Percentiles rank a stretch among this genome's conserved stretches.
Conservation (phyloP, 768 basidiomycete species). For the Mycena galericulata region DNA sequence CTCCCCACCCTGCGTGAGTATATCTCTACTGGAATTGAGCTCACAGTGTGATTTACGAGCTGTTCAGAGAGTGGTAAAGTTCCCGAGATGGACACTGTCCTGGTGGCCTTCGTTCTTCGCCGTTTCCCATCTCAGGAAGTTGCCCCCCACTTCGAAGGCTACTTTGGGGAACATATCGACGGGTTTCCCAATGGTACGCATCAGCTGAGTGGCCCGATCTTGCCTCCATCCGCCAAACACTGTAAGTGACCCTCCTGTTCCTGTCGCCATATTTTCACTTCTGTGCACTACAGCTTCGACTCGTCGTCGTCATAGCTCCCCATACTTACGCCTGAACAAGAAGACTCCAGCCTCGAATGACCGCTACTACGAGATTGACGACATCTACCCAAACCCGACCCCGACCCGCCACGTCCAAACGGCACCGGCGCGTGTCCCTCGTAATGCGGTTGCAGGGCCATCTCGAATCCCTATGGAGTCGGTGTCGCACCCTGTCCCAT, state of each 20-base stretch:
- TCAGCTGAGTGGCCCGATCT: neutral
- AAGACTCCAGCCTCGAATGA: neutral
- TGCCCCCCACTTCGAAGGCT: neutral
- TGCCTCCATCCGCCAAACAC: neutral
- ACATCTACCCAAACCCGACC: neutral
- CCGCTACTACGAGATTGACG: slow-evolving; percentile 1
- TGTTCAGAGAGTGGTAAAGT: neutral
- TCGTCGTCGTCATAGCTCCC: neutral
- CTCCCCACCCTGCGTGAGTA: neutral
- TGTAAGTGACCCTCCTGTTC: neutral
- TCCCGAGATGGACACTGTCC: neutral
- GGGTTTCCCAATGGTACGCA: neutral
- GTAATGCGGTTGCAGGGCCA: neutral
- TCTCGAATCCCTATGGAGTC: neutral
- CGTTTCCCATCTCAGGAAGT: neutral
- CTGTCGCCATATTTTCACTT: neutral
- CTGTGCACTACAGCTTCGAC: neutral
- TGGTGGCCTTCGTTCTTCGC: neutral
- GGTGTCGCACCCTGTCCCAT: neutral
- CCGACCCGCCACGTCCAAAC: neutral
- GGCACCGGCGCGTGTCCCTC: neutral
- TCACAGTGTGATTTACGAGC: no score
- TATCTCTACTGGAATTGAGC: no score
- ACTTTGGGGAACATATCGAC: neutral
- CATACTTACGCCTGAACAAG: neutral